Conservation (phyloP, 306 rosid species). For the Malus asiatica region DNA sequence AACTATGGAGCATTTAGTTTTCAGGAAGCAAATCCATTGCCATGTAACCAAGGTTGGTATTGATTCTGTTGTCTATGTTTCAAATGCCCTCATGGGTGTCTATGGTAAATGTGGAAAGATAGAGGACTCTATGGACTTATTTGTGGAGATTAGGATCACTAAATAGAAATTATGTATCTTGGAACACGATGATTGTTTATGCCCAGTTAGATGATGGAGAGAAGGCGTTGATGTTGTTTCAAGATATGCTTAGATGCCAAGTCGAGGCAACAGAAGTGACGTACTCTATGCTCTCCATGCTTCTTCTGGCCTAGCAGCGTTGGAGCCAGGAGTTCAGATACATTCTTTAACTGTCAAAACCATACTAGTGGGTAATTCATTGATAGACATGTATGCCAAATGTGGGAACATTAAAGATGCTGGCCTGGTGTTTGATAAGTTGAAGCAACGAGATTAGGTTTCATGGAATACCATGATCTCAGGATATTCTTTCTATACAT, state of each 20-base stretch:
- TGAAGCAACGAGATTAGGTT: conserved; percentile 29
- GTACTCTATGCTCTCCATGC: conserved; percentile 43
- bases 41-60: conserved; percentile 34
- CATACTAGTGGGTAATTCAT: conserved; percentile 32
- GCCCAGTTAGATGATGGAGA: conserved; percentile 40
- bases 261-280: conserved; percentile 41
- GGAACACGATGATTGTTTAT: conserved; percentile 47
- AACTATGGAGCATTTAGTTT: conserved; percentile 17
- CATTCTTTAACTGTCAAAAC: conserved; percentile 43
- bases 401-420: conserved; percentile 42
- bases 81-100: conserved; percentile 46
- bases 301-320: conserved; percentile 35
- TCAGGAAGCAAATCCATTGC: conserved; percentile 37
- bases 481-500: conserved; percentile 39
- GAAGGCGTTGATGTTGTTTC: conserved; percentile 34
- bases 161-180: conserved; percentile 33
- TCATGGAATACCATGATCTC: conserved; percentile 50
- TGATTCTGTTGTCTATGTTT: conserved; percentile 31
- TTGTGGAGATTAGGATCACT: conserved; percentile 10
- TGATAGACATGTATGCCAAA: conserved; percentile 50
- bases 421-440: conserved; percentile 31
- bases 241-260: conserved; percentile 21
- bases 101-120: conserved; percentile 43
- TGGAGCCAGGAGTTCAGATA: conserved; percentile 41
- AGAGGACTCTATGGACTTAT: conserved; percentile 30